Evolutionary conservation across 2,329 filamentous ascomycete genomes (phyloP), one percentile per base, ranked within the genome.

Genomic region (Eurotiales sp.): DNA sequence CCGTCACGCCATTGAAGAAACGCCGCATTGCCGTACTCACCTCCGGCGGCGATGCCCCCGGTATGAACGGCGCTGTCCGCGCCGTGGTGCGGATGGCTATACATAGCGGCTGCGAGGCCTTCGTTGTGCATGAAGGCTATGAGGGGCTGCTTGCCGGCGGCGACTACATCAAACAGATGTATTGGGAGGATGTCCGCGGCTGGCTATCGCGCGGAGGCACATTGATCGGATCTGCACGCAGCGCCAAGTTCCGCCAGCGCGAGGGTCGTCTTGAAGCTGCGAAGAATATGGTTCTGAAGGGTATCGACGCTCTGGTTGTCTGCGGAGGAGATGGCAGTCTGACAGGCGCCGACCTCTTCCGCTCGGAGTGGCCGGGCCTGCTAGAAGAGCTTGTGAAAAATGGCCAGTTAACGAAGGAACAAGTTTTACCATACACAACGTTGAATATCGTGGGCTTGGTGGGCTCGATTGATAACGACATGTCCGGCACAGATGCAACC

Each of bases 401-500:
- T 2, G 84, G 84, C 48, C 80, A 92, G 64, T 78, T 96, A 61
- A 85, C 82, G 6, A 64, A 75, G 39, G 81, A 86, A 51, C 86
- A 96, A 66, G 74, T 89, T 53, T 77, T 83, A 41, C 87, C 88
- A 2, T 95, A 90, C 78, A 80, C 81, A 64, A 84, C 95, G 60
- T 81, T 99, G 65, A 99, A 97, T 72, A 96, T 99, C 59, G 92
- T 97, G 49, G 93, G 93, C 43, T 77, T 97, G 46, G 93, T 99
- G 23, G 93, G 93, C 52, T 96, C 90, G 49, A 99, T 99, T 65
- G 93, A 99, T 78, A 99, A 99, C 67, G 93, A 99, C 67, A 87
- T 99, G 72, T 95, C 91, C 45, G 90, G 90, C 58, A 99, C 93
- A 11, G 93, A 99, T 71, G 92, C 93, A 53, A 99, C 93, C 27